Base-by-base conservation (phyloP, 2,329 filamentous ascomycete species). In the Trichoderma polysporum region DNA sequence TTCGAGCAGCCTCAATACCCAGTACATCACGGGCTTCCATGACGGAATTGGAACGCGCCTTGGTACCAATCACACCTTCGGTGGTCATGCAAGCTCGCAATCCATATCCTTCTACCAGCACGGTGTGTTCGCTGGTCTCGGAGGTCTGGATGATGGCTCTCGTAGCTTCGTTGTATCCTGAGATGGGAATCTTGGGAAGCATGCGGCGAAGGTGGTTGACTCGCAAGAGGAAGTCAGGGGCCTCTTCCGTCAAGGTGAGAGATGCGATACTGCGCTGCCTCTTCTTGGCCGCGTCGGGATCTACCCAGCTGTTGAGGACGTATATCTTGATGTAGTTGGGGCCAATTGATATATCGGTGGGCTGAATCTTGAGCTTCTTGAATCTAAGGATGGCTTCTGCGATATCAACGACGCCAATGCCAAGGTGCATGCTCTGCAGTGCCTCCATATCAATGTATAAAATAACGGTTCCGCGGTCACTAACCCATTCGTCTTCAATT, bases 71-170 rank as follows among this genome's bases (percentile, higher is more conserved):
- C 5, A 99, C 91, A 70, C 95, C 95, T 69, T 94, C 91, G 0
- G 95, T 99, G 10, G 90, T 97, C 90, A 99, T 96, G 81, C 94
- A 97, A 33, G 88, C 86, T 50, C 88, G 88, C 58, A 99, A 83
- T 0, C 95, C 95, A 78, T 99, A 98, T 2, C 95, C 95, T 84
- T 98, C 95, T 3, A 99, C 95, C 0, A 97, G 84, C 53, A 94
- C 93, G 17, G 86, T 88, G 72, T 90, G 85, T 41, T 90, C 89
- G 33, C 83, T 85, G 3, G 86, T 81, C 63, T 92, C 89, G 57
- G 90, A 88, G 2, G 92, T 93, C 74, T 95, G 90, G 76, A 98
- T 95, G 72, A 98, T 93, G 56, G 93, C 94, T 71, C 95, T 90
- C 10, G 88, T 85, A 3, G 94, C 93, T 69, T 94, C 91, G 0